Conservation (phyloP, 768 basidiomycete species). For the Trametes maxima region DNA sequence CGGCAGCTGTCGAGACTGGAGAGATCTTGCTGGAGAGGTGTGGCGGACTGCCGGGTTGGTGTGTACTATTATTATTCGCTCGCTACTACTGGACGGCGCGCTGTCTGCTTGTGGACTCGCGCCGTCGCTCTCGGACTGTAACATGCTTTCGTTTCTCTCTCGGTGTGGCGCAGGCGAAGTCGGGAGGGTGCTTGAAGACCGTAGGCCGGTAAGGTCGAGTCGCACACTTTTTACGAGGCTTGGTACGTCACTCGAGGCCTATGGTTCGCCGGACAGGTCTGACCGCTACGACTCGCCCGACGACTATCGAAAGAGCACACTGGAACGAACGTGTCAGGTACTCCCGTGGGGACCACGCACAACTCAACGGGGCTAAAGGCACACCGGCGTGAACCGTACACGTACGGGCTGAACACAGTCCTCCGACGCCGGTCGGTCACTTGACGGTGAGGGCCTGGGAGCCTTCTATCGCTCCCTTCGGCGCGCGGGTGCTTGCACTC, state of each 20-base stretch:
- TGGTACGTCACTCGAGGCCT: too few relatives aligned
- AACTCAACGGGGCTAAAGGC: background rate
- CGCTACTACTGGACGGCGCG: background rate
- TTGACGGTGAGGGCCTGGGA: background rate
- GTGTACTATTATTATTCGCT: conserved; percentile 6
- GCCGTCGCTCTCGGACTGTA: conserved; percentile 2
- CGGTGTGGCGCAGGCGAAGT: background rate
- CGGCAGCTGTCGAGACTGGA: background rate
- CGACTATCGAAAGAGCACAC: background rate
- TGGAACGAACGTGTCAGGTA: conserved; percentile 6
- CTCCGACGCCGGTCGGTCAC: conserved; percentile 1
- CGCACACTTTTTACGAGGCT: too few relatives aligned
- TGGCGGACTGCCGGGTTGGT: background rate
- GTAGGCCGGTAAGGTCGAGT: too few relatives aligned
- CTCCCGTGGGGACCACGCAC: background rate
- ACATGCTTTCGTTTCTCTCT: conserved; percentile 6
- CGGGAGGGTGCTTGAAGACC: background rate
- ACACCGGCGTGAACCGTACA: background rate
- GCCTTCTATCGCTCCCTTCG: background rate
- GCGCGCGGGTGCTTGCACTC: background rate
- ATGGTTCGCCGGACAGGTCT: too few relatives aligned
- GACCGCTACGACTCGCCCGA: too few relatives aligned
- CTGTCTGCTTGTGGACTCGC: background rate
- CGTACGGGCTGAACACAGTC: background rate
- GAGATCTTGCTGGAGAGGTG: background rate